phyloP scores from a whole-genome alignment of 2,329 filamentous ascomycete species.

The Magnaporthales sp. region DNA sequence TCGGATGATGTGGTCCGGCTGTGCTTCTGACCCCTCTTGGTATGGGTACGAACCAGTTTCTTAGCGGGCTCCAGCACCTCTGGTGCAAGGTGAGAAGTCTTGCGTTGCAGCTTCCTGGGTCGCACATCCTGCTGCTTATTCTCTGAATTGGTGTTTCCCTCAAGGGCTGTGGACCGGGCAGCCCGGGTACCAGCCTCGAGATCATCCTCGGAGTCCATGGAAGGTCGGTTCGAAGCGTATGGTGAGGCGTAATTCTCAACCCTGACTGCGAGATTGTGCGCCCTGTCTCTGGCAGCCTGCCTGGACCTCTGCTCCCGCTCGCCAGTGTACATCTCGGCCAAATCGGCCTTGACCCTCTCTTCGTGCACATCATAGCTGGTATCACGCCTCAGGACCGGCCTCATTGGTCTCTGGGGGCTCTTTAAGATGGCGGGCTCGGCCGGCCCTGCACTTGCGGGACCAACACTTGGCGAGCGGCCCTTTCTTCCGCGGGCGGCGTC shows the following conservation, averaged over 20 bases:
- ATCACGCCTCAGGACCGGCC: constrained; percentile 1
- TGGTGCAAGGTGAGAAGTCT: constrained; percentile 7
- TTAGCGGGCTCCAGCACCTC: constrained; percentile 1
- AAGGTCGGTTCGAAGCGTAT: neutral
- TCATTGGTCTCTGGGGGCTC: neutral
- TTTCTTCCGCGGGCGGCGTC: neutral
- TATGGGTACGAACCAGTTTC: constrained; percentile 13
- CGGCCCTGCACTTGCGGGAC: neutral
- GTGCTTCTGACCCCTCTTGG: constrained; percentile 2
- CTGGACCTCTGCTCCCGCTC: constrained; percentile 2
- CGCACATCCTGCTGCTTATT: neutral
- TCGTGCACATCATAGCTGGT: constrained; percentile 5
- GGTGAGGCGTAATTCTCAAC: constrained; percentile 6
- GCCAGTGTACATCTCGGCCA: constrained; percentile 1
- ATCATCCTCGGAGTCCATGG: constrained; percentile 3
- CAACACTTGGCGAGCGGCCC: neutral
- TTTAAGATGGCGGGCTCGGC: neutral
- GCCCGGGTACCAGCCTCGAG: neutral
- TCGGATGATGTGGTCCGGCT: constrained; percentile 3
- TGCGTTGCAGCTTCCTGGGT: neutral
- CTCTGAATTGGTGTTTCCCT: neutral
- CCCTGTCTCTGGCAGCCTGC: neutral
- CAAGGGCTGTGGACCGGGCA: neutral
- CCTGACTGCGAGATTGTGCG: constrained; percentile 4
- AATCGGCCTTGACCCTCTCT: constrained; percentile 1